Evolutionary conservation across 2,329 filamentous ascomycete species (phyloP).

Genomic region (Colletotrichum tabaci): DNA sequence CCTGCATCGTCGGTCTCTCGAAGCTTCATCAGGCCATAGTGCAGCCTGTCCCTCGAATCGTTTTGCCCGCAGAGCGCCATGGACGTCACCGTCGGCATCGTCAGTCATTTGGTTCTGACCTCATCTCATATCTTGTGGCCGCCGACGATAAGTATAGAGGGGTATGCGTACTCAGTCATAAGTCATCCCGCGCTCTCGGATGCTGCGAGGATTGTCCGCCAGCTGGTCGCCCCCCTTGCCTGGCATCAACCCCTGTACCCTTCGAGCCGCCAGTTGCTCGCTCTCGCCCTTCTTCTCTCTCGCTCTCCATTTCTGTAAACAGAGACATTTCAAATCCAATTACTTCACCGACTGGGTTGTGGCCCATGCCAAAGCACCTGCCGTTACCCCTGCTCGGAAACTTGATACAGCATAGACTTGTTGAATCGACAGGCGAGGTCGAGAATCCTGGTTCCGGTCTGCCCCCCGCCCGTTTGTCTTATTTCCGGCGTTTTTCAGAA

Average conservation of each 20-base stretch:
- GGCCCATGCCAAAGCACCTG: conserved; percentile 4
- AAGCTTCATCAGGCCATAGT: conserved; percentile 30
- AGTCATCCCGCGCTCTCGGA: conserved; percentile 26
- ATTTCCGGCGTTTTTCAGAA: not conserved
- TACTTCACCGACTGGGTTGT: conserved; percentile 29
- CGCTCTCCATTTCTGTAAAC: not conserved
- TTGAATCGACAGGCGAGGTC: conserved; percentile 14
- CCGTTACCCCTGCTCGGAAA: conserved; percentile 29
- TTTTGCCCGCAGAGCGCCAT: conserved; percentile 14
- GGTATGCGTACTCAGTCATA: not conserved
- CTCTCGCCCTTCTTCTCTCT: too few species aligned
- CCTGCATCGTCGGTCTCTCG: conserved; percentile 16
- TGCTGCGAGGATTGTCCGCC: conserved; percentile 15
- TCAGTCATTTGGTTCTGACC: not conserved
- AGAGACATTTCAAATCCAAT: conserved; percentile 14
- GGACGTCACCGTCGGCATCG: conserved; percentile 15
- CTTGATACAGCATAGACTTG: conserved; percentile 22
- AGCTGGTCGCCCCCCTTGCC: conserved; percentile 22
- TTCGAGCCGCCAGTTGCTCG: conserved; percentile 12
- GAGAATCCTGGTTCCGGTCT: not conserved
- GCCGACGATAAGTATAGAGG: not conserved
- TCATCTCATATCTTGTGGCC: not conserved
- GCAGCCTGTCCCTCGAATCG: conserved; percentile 13
- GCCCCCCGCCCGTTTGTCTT: not conserved
- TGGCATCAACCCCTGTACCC: conserved; percentile 29